phyloP scores from a whole-genome alignment of 2,329 filamentous ascomycete genomes.

The Monosporascus sp. region DNA sequence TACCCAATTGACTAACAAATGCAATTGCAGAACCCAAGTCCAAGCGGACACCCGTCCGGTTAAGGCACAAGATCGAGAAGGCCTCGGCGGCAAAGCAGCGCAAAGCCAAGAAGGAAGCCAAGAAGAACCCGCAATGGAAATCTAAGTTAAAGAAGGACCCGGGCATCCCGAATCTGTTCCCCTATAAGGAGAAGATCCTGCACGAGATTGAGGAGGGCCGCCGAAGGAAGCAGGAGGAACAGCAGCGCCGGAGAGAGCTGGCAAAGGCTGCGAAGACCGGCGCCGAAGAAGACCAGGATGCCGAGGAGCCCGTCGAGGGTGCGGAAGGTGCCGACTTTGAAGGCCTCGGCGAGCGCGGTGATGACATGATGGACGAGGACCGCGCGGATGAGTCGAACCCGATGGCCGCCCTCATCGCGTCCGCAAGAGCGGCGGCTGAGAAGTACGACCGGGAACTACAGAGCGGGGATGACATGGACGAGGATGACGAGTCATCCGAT shows the following conservation, averaged over 20 bases:
- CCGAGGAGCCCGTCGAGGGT: constrained; percentile 40
- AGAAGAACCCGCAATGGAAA: constrained; percentile 97
- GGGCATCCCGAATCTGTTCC: constrained; percentile 94
- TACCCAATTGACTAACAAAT: constrained; percentile 5
- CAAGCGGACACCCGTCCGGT: constrained; percentile 82
- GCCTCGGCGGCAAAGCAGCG: constrained; percentile 83
- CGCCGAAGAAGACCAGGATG: constrained; percentile 38
- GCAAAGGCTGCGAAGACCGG: constrained; percentile 62
- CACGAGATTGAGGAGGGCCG: constrained; percentile 91
- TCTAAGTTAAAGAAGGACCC: constrained; percentile 96
- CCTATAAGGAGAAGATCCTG: constrained; percentile 93
- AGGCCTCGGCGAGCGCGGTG: constrained; percentile 44
- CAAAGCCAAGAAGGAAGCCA: constrained; percentile 82
- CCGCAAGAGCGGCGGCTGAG: constrained; percentile 70
- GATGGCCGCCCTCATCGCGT: constrained; percentile 86
- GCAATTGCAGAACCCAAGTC: constrained; percentile 73
- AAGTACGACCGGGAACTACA: constrained; percentile 65
- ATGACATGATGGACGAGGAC: constrained; percentile 50
- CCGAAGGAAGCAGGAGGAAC: constrained; percentile 74
- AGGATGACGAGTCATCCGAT: constrained; percentile 38
- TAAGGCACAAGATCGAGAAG: constrained; percentile 96
- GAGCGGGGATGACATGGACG: constrained; percentile 56
- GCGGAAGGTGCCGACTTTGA: constrained; percentile 44
- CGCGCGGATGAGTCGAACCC: constrained; percentile 70
- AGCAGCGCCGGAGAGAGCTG: constrained; percentile 63